phyloP scores from a whole-genome alignment of 179 eudicot species.

The Silene noctiflora region DNA sequence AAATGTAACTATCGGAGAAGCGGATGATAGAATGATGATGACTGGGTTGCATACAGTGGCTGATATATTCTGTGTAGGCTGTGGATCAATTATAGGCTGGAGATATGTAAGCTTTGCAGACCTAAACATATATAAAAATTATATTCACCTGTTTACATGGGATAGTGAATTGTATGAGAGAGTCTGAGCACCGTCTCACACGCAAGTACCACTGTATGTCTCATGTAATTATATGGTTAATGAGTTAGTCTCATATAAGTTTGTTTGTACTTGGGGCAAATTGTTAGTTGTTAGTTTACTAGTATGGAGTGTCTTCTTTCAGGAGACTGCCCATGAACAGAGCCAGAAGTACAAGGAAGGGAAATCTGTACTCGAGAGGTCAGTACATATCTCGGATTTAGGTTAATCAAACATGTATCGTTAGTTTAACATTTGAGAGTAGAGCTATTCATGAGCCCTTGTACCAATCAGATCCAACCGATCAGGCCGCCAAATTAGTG shows the following conservation, averaged over 20 bases:
- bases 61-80: slow-evolving; percentile 89
- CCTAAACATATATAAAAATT: slow-evolving; percentile 17
- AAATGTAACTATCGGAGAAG: slow-evolving; percentile 76
- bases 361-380: slow-evolving; percentile 96
- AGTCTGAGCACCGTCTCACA: too few species aligned
- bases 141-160: slow-evolving; percentile 11
- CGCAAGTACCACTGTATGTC: too few species aligned
- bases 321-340: slow-evolving; percentile 91
- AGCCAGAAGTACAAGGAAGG: slow-evolving; percentile 97
- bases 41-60: slow-evolving; percentile 88
- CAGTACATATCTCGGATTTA: slow-evolving; percentile 26
- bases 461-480: background rate
- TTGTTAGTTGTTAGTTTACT: slow-evolving; percentile 23
- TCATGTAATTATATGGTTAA: background rate
- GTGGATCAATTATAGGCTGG: slow-evolving; percentile 95
- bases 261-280: background rate
- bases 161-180: background rate
- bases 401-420: background rate
- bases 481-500: background rate
- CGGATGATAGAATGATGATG: slow-evolving; percentile 82
- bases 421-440: background rate
- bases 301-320: slow-evolving; percentile 35
- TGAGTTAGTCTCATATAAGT: background rate
- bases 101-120: slow-evolving; percentile 73
- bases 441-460: background rate